These are phyloP conservation scores for Diaporthe australafricana DNA, from an alignment of 2,329 filamentous ascomycete species.

Conservation along the genomic window DNA sequence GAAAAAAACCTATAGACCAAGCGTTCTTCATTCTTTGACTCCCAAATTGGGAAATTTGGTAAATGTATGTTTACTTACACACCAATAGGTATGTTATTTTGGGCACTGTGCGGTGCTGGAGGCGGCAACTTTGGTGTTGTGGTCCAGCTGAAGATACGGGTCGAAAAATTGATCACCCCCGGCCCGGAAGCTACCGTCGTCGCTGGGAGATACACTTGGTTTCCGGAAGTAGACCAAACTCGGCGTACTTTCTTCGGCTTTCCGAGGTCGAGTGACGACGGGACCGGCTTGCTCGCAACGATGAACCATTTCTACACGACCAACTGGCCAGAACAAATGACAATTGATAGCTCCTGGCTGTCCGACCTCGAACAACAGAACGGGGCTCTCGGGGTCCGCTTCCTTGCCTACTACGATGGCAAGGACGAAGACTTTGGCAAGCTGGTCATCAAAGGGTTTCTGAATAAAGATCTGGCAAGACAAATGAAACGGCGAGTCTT, in stretches of 20 bases:
- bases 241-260: neutral
- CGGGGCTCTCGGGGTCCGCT: slow-evolving; percentile 22
- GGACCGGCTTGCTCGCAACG: neutral
- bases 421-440: neutral
- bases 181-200: slow-evolving; percentile 34
- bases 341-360: slow-evolving; percentile 34
- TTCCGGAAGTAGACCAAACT: neutral
- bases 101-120: slow-evolving; percentile 53
- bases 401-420: slow-evolving; percentile 30
- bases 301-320: slow-evolving; percentile 34
- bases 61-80: neutral
- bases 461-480: slow-evolving; percentile 1
- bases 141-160: slow-evolving; percentile 44
- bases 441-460: neutral
- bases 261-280: neutral
- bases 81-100: slow-evolving; percentile 46
- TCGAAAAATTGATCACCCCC: slow-evolving; percentile 39
- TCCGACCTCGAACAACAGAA: slow-evolving; percentile 30
- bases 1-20: neutral
- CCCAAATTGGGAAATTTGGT: no score
- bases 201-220: slow-evolving; percentile 44
- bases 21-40: neutral
- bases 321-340: slow-evolving; percentile 28
- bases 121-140: slow-evolving; percentile 55
- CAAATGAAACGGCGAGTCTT: slow-evolving; percentile 28